A percentile compares a stretch with the other conserved stretches of the same genome.
Conservation (phyloP, 345 rosid genomes). For the Geranium brycei region DNA sequence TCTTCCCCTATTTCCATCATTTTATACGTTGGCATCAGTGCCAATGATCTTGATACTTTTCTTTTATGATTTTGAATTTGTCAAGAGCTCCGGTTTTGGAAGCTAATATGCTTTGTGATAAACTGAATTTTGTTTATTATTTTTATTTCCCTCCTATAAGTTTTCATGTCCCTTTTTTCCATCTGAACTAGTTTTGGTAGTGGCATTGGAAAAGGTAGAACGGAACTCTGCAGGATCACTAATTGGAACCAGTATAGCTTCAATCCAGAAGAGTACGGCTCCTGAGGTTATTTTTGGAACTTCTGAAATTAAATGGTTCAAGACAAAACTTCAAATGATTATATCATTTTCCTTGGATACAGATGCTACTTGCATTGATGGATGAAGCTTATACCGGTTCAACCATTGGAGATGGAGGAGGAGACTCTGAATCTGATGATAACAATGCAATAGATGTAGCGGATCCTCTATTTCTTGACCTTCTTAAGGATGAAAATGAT, state of each 20-base stretch:
- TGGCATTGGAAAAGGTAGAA: conserved; percentile 86
- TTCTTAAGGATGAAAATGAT: conserved; percentile 96
- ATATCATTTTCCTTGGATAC: conserved; percentile 19
- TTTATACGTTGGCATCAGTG: no score
- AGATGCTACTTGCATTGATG: conserved; percentile 98
- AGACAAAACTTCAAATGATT: conserved; percentile 8
- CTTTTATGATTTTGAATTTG: no score
- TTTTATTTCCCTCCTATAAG: neutral
- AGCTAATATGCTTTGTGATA: neutral
- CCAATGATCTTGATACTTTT: no score
- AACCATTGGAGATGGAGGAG: conserved; percentile 80
- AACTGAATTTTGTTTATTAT: neutral
- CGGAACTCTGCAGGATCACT: conserved; percentile 59
- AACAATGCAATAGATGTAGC: conserved; percentile 62
- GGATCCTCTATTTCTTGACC: conserved; percentile 85
- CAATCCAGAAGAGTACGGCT: conserved; percentile 89
- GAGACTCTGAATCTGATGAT: conserved; percentile 88
- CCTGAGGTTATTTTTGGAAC: conserved; percentile 55
- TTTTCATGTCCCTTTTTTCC: conserved; percentile 8
- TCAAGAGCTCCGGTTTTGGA: no score
- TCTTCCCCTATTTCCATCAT: no score
- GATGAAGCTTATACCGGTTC: conserved; percentile 99
- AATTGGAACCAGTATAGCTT: conserved; percentile 82
- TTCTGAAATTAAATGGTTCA: conserved; percentile 5
- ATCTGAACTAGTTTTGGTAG: conserved; percentile 52